phyloP scores from a whole-genome alignment of 345 rosid genomes.

The Salix purpurea region DNA sequence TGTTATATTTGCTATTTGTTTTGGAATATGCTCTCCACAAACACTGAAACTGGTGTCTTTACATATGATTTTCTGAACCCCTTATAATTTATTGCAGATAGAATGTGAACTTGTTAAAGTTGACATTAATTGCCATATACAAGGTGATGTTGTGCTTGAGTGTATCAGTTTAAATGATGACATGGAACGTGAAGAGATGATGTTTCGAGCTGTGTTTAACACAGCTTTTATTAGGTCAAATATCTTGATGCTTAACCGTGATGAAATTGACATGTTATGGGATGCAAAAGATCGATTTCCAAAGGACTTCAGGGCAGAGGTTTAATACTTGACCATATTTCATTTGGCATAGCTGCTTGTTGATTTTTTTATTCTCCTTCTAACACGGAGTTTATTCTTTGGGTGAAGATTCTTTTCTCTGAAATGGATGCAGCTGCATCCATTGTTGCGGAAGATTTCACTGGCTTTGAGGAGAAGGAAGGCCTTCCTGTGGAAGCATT shows the following conservation, averaged over 20 bases:
- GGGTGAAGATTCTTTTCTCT: constrained; percentile 83
- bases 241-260: constrained; percentile 86
- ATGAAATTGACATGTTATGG: constrained; percentile 87
- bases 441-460: constrained; percentile 51
- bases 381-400: constrained; percentile 27
- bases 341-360: constrained; percentile 8
- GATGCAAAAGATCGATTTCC: constrained; percentile 74
- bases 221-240: constrained; percentile 93
- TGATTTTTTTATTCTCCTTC: constrained; percentile 7
- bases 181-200: constrained; percentile 68
- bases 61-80: constrained; percentile 8
- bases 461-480: constrained; percentile 70
- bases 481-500: constrained; percentile 91
- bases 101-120: constrained; percentile 83
- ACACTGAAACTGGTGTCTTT: not conserved
- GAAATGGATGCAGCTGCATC: constrained; percentile 84
- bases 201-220: constrained; percentile 86
- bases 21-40: not conserved
- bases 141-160: constrained; percentile 90
- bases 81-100: constrained; percentile 44
- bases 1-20: not conserved
- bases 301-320: constrained; percentile 92
- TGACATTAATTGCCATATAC: constrained; percentile 80
- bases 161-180: constrained; percentile 75
- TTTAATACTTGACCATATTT: constrained; percentile 27